Conservation (phyloP, 2,329 filamentous ascomycete genomes). For the Stagonosporopsis vannaccii region DNA sequence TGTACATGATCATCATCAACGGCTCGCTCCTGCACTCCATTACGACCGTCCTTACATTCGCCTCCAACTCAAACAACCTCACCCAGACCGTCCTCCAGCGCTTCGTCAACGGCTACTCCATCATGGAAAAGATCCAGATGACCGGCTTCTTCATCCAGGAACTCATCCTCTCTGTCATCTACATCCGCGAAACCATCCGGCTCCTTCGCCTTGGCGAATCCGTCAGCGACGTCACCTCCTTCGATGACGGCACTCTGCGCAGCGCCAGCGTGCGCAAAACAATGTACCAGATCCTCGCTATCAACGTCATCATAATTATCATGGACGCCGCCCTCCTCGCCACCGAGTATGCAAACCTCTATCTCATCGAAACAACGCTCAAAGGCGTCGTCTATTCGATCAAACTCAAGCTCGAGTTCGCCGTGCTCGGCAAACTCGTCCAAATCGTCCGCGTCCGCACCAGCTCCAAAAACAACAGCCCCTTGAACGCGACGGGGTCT, state of each 20-base stretch:
- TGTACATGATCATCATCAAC: conserved; percentile 66
- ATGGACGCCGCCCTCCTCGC: conserved; percentile 41
- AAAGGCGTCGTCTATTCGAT: conserved; percentile 56
- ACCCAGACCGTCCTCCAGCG: conserved; percentile 26
- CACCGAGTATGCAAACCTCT: conserved; percentile 44
- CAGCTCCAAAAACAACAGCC: conserved; percentile 29
- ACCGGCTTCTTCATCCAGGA: conserved; percentile 54
- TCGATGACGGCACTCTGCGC: conserved; percentile 40
- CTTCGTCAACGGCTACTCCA: conserved; percentile 47
- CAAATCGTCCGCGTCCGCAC: conserved; percentile 38
- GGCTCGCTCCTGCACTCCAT: conserved; percentile 61
- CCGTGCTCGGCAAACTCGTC: conserved; percentile 59
- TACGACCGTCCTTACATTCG: conserved; percentile 64
- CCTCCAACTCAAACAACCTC: conserved; percentile 53
- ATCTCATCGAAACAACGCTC: conserved; percentile 47
- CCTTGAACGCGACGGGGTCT: conserved; percentile 8
- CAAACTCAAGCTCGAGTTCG: conserved; percentile 64
- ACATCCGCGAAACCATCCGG: conserved; percentile 62
- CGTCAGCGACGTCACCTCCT: conserved; percentile 36
- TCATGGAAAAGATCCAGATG: conserved; percentile 58
- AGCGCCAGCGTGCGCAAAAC: conserved; percentile 34
- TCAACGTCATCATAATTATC: conserved; percentile 45
- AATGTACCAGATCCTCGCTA: conserved; percentile 46
- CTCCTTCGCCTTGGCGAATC: conserved; percentile 47
- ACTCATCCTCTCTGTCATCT: conserved; percentile 52